A percentile compares a stretch with the other conserved stretches of the same genome.
Conservation (phyloP, 129 eudicot species). For the Helichrysum umbraculigerum region DNA sequence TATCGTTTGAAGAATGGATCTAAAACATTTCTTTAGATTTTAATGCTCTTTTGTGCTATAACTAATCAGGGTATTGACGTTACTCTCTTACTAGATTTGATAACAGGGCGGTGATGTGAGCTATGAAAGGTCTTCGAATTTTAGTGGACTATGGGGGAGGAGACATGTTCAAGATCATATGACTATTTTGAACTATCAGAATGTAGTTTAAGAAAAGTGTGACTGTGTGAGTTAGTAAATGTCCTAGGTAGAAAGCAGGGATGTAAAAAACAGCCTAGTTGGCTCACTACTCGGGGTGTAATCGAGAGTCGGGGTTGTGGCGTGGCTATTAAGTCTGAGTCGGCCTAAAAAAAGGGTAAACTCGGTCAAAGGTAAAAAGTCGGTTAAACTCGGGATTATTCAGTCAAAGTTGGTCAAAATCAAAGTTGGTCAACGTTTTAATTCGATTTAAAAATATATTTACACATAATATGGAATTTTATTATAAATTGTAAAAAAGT, state of each 20-base stretch:
- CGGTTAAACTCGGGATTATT: no score
- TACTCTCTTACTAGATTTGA: neutral
- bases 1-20: neutral
- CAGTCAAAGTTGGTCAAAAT: no score
- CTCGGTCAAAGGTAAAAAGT: no score
- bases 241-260: neutral
- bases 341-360: no score
- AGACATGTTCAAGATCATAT: neutral
- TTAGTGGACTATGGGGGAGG: neutral
- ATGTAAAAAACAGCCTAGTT: no score
- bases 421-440: no score
- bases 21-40: neutral
- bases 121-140: neutral
- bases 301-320: no score
- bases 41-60: conserved; percentile 2
- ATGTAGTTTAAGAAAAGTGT: neutral
- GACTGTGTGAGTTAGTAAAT: neutral
- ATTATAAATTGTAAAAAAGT: no score
- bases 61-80: neutral
- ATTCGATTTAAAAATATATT: no score
- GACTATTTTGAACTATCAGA: neutral
- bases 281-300: no score
- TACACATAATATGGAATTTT: no score
- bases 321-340: no score
- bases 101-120: neutral